Percentiles rank a stretch among this genome's conserved stretches.
Evolutionary conservation across 164 flowering plant species (phyloP).

Genomic region (Liriodendron chinense): DNA sequence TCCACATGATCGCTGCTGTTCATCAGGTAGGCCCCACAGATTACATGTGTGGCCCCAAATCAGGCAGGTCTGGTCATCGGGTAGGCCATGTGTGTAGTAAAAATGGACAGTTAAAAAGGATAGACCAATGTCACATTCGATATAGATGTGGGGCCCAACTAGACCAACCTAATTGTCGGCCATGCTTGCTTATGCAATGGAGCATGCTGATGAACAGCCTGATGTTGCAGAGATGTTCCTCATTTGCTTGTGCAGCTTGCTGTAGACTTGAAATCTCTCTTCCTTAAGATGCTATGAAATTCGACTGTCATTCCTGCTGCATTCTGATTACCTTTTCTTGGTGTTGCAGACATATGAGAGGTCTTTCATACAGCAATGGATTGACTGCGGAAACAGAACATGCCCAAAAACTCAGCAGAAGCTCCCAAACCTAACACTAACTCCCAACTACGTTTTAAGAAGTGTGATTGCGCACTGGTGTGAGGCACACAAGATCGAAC

Average conservation of each 20-base stretch:
- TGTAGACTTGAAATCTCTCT: not conserved
- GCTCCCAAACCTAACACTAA: conserved; percentile 61
- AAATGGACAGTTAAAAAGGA: too few relatives aligned
- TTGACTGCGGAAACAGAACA: conserved; percentile 74
- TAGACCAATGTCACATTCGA: too few relatives aligned
- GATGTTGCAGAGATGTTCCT: not conserved
- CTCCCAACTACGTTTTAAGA: conserved; percentile 82
- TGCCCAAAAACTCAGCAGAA: conserved; percentile 94
- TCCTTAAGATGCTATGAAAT: not conserved
- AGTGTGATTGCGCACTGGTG: conserved; percentile 86
- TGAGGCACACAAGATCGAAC: conserved; percentile 54
- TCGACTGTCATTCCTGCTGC: not conserved
- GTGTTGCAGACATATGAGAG: conserved; percentile 76
- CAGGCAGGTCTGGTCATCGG: too few relatives aligned
- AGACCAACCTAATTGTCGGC: too few relatives aligned
- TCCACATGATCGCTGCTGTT: too few relatives aligned
- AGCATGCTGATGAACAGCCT: too few relatives aligned
- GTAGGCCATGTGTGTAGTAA: too few relatives aligned
- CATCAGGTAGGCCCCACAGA: too few relatives aligned
- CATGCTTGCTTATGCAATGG: too few relatives aligned
- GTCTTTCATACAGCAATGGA: conserved; percentile 91
- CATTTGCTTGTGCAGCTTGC: not conserved
- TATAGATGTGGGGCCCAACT: too few relatives aligned
- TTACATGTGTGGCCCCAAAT: too few relatives aligned
- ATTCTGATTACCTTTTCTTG: not conserved